Evolutionary conservation across 331 rosid genomes (phyloP).

Genomic region (Acacia pycnantha): DNA sequence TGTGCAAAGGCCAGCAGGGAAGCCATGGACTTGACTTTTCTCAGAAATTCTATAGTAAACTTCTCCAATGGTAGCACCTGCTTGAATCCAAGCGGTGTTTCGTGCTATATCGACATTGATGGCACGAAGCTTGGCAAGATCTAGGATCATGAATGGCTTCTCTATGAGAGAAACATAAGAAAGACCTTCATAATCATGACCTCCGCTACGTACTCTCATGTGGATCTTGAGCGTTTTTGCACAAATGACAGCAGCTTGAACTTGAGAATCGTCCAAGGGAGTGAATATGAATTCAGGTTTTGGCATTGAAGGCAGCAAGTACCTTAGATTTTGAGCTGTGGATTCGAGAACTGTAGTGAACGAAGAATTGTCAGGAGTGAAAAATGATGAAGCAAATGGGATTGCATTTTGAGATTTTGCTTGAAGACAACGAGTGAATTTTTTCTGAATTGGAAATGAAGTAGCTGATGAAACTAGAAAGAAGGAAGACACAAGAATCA

Average conservation of each 20-base stretch:
- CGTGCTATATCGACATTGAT: conserved; percentile 29
- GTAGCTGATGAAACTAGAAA: conserved; percentile 30
- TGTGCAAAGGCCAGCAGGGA: conserved; percentile 60
- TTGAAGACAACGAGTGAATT: conserved; percentile 44
- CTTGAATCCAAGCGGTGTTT: conserved; percentile 49
- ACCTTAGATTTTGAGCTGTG: conserved; percentile 6
- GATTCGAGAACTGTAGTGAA: background rate
- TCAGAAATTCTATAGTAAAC: conserved; percentile 44
- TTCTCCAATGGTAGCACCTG: conserved; percentile 55
- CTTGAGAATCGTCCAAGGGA: background rate
- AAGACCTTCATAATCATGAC: conserved; percentile 63
- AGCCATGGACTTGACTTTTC: conserved; percentile 37
- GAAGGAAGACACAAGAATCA: background rate
- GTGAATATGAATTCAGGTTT: conserved; percentile 21
- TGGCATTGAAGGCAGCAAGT: conserved; percentile 10
- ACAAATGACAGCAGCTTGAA: conserved; percentile 21
- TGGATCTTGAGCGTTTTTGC: conserved; percentile 26
- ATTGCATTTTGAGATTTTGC: conserved; percentile 26
- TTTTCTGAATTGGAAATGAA: conserved; percentile 29
- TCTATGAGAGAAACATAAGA: conserved; percentile 42
- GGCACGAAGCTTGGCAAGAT: conserved; percentile 35
- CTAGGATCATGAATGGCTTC: conserved; percentile 44
- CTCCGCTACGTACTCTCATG: conserved; percentile 48
- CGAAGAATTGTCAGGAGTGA: conserved; percentile 22
- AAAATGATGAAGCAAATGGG: conserved; percentile 40